Conservation (phyloP, 371 early-diverging fungal species). For the Dichotomocladium elegans region DNA sequence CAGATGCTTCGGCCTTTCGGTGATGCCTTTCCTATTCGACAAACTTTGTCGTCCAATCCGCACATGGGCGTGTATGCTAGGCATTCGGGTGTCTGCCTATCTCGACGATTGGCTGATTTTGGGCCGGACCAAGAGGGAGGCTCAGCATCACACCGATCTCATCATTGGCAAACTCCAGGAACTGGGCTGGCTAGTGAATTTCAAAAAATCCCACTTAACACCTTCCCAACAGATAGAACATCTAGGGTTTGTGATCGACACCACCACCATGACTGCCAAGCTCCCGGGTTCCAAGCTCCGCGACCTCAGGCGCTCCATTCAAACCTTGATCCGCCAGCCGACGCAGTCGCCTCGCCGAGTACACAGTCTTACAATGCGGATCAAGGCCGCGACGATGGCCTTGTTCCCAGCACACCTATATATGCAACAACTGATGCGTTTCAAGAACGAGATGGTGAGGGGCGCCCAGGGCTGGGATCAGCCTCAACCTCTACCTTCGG, state of each 20-base stretch:
- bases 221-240: slow-evolving; percentile 11
- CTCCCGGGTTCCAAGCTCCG: slow-evolving; percentile 8
- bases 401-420: slow-evolving; percentile 16
- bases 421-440: slow-evolving; percentile 4
- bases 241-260: not conserved
- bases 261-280: slow-evolving; percentile 2
- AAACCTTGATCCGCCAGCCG: not conserved
- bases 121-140: slow-evolving; percentile 1
- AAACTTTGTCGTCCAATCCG: slow-evolving; percentile 21
- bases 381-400: slow-evolving; percentile 18
- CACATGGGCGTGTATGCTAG: slow-evolving; percentile 16
- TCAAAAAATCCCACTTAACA: not conserved
- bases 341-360: slow-evolving; percentile 6
- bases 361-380: slow-evolving; percentile 19
- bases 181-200: slow-evolving; percentile 2
- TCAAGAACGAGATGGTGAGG: not conserved
- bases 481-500: not conserved
- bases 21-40: slow-evolving; percentile 26
- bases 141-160: slow-evolving; percentile 9
- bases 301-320: slow-evolving; percentile 4
- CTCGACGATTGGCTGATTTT: slow-evolving; percentile 25
- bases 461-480: not conserved
- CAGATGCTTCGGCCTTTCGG: slow-evolving; percentile 27
- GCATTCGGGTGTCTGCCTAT: slow-evolving; percentile 18
- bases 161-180: not conserved